Evolutionary conservation across 2,329 filamentous ascomycete genomes (phyloP).

Genomic region (Diaporthe humulicola): DNA sequence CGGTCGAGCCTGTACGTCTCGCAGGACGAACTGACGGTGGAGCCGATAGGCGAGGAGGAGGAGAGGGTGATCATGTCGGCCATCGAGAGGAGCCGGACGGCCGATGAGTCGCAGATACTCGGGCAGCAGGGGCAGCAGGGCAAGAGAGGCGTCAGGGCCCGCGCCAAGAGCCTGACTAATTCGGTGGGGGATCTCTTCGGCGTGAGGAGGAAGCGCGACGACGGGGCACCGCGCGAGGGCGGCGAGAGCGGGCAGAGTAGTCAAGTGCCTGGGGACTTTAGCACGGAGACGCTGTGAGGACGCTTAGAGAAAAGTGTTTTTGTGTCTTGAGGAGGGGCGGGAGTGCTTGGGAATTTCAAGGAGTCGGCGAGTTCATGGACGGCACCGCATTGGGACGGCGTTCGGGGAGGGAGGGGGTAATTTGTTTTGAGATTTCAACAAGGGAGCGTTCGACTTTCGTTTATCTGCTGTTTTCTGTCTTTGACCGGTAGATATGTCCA

Average conservation of each 20-base stretch:
- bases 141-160: constrained; percentile 35
- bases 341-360: background rate
- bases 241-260: background rate
- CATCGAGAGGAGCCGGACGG: constrained; percentile 37
- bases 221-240: background rate
- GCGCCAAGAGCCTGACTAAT: constrained; percentile 40
- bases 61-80: constrained; percentile 37
- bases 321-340: background rate
- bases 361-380: background rate
- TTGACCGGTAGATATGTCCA: constrained; percentile 18
- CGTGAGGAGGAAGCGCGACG: constrained; percentile 24
- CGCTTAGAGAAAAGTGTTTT: constrained; percentile 8
- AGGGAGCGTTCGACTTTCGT: constrained; percentile 1
- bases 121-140: constrained; percentile 6
- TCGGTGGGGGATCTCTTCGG: constrained; percentile 39
- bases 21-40: constrained; percentile 54
- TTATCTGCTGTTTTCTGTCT: background rate
- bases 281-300: constrained; percentile 25
- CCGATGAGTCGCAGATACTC: constrained; percentile 4
- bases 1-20: constrained; percentile 68
- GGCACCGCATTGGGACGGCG: constrained; percentile 23
- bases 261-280: background rate
- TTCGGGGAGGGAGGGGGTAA: background rate
- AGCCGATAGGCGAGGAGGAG: constrained; percentile 40
- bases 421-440: background rate